Base-by-base conservation (phyloP, 805 yeast species). In the Candida sanyiensis region DNA sequence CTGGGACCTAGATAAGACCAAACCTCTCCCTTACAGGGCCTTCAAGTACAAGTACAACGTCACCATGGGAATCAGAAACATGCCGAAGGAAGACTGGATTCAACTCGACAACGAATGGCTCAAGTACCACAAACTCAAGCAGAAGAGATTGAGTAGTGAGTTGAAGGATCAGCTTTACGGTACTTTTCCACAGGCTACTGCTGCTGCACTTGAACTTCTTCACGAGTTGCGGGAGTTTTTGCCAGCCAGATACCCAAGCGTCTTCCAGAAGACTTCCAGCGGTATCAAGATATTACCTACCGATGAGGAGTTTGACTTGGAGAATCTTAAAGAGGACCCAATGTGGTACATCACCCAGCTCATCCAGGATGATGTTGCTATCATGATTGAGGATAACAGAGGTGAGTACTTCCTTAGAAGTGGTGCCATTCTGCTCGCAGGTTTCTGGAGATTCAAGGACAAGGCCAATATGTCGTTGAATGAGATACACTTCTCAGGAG, bases 31-130 rank as follows among this genome's bases (percentile, higher is more conserved):
- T 26, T 51, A 51, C 38, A 37, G 56, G 25, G 83, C 86, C 0
- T 80, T 80, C 61, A 77, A 70, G 52, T 80, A 76, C 56, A 75
- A 72, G 43, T 80, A 80, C 52, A 70, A 63, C 47, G 69, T 80
- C 35, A 80, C 80, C 18, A 80, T 80, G 87, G 87, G 86, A 6
- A 78, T 79, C 30, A 62, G 86, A 46, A 63, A 62, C 42, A 72
- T 78, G 81, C 73, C 76, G 35, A 72, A 72, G 69, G 62, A 72
- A 38, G 64, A 64, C 35, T 80, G 87, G 87, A 73, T 80, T 44
- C 81, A 80, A 52, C 63, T 80, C 42, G 86, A 80, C 55, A 77
- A 75, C 43, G 79, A 80, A 58, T 80, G 83, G 82, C 47, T 49
- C 38, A 69, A 69, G 43, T 79, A 55, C 48, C 83, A 80, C 52